Evolutionary conservation across 441 rosid genomes (phyloP), one percentile per base, ranked within the genome.

Genomic region (Iberis amara): DNA sequence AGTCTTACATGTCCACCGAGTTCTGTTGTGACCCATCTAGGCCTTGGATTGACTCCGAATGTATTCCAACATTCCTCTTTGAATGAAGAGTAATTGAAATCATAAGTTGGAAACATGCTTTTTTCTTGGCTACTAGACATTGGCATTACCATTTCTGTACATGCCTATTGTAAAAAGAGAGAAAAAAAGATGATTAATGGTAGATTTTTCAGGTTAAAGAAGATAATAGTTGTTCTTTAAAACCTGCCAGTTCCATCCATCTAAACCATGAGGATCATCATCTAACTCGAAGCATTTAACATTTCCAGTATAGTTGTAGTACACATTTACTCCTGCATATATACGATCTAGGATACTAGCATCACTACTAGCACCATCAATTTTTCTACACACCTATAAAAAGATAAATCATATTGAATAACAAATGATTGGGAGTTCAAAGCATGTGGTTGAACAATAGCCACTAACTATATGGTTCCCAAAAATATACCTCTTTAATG

Each of bases 141-240:
- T 27, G 92, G 97, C 95, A 89, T 83, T 56, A 89, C 90, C 95
- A 89, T 86, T 73, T 89, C 97, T 15, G 94, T 76, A 73, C 95
- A 89, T 1, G 94, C 94, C 97, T 89, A 27, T 8, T 60, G 24
- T 15, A 63, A 52, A 52, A 10, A 8, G 31, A 37, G 46, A 52
- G 48, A 40, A 30, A 52, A 18, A 18, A 18, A 18, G 21, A 18
- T n/a, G 4, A 42, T 14, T 11, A 39, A 21, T 48, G 31, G 18
- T 1, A 36, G 13, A 52, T 39, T 53, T 42, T 62, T n/a, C 2
- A 26, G 35, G 4, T 1, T 30, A 45, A 13, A 30, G 38, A 23
- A 52, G 28, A 46, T 28, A 50, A 9, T 36, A 50, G 42, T n/a
- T 49, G 13, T 13, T 11, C 5, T 56, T 51, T 14, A 21, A 18